Base-by-base conservation (phyloP, 2,329 filamentous ascomycete genomes). In the Ceratocystis alfenasii region DNA sequence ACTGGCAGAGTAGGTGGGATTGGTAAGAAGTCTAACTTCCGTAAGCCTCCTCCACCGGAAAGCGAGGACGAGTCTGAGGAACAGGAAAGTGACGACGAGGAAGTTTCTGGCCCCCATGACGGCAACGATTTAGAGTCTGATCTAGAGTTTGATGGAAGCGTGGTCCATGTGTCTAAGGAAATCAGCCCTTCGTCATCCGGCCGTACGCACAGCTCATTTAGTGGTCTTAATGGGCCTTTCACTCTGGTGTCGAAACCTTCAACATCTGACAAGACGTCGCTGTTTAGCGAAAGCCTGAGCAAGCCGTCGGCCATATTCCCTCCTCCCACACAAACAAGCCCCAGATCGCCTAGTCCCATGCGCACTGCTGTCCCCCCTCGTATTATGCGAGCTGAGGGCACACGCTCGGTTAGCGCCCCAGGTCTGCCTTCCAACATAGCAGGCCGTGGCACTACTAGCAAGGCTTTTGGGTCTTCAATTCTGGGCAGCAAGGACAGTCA, bases 331-430 rank as follows among this genome's bases (percentile, higher is more conserved):
- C 44, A 76, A 22, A 76, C 78, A n/a, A 86, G 83, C 69, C 86
- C 87, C 60, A 83, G 87, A 45, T 90, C 88, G 8, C 87, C 88
- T 1, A 91, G 88, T 69, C 88, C 88, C 1, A 76, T 89, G 30
- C 83, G 87, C 44, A 78, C 79, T 64, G 79, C 82, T 50, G 75
- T 84, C 36, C 83, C 84, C 41, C 74, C 76, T 67, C 78, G 80
- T 70, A 70, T 81, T 33, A 70, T 79, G 5, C 75, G 79, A 64
- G 75, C 78, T 25, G 83, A 86, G 36, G 65, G 65, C 22, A 75
- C 77, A 12, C 79, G 84, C 63, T 86, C 84, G 1, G 80, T 85
- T 48, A 86, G 83, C 71, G 81, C 83, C 1, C 83, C 84, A 1
- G 50, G 28, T 17, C 55, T 63, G 60, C 41, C 57, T 17, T 46